phyloP scores from a whole-genome alignment of 352 stramenopile species.

The Globisporangium takayamanum region DNA sequence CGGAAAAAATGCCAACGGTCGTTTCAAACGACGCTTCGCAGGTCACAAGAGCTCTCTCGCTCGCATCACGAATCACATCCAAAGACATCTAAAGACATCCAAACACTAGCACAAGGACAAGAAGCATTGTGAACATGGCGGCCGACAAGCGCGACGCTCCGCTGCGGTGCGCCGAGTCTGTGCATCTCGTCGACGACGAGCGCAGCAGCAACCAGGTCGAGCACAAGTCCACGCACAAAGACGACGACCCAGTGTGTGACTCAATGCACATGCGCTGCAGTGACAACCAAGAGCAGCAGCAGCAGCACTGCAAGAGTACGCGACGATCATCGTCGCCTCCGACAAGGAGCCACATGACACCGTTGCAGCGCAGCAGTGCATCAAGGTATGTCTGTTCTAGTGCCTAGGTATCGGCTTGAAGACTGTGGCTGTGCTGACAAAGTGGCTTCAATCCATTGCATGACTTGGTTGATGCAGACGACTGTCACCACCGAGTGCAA shows the following conservation, averaged over 20 bases:
- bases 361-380: neutral
- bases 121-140: neutral
- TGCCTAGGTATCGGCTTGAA: too few species aligned
- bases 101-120: too few species aligned
- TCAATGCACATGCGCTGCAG: neutral
- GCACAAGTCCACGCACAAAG: neutral
- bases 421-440: too few species aligned
- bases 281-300: neutral
- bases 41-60: neutral
- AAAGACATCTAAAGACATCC: neutral
- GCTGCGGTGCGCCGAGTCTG: conserved; percentile 1
- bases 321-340: neutral
- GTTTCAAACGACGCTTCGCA: neutral
- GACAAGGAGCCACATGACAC: neutral
- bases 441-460: neutral
- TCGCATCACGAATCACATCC: neutral
- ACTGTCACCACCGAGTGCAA: neutral
- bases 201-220: neutral
- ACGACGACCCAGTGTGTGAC: neutral
- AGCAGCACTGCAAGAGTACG: neutral
- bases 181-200: neutral
- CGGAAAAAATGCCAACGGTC: neutral
- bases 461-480: neutral
- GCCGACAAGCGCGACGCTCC: conserved; percentile 10
- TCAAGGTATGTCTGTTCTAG: neutral